A percentile compares a stretch with the other conserved stretches of the same genome.
Conservation (phyloP, 352 stramenopile genomes). For the Pythium dissimile region DNA sequence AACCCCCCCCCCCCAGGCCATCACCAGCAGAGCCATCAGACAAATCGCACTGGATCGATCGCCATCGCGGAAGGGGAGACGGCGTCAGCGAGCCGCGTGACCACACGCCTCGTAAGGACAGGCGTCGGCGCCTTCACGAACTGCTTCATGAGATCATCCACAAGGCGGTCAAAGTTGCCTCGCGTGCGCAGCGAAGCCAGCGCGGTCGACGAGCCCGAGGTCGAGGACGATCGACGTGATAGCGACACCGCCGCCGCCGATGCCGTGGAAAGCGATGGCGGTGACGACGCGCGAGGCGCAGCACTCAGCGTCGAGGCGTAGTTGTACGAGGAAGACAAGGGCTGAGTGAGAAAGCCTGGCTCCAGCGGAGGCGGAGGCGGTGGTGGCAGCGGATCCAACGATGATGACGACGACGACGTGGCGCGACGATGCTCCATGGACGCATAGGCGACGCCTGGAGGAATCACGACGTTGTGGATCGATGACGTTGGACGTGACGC, state of each 20-base stretch:
- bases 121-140: constrained; percentile 53
- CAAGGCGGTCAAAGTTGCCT: constrained; percentile 16
- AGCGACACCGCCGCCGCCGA: constrained; percentile 24
- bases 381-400: constrained; percentile 17
- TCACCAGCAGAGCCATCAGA: too few relatives aligned
- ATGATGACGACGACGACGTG: neutral
- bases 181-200: constrained; percentile 11
- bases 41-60: constrained; percentile 23
- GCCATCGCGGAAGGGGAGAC: constrained; percentile 10
- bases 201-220: constrained; percentile 6
- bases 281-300: constrained; percentile 2
- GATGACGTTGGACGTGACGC: neutral
- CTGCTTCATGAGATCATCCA: constrained; percentile 22
- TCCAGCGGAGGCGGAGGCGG: constrained; percentile 14
- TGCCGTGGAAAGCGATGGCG: constrained; percentile 9
- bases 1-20: too few relatives aligned
- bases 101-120: constrained; percentile 49
- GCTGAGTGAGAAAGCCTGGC: constrained; percentile 3
- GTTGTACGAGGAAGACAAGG: constrained; percentile 6
- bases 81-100: constrained; percentile 55
- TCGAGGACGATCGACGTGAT: constrained; percentile 11
- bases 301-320: neutral
- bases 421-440: neutral
- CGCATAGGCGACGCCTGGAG: constrained; percentile 1
- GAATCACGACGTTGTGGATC: constrained; percentile 26